Evolutionary conservation across 169 alveolate genomes (phyloP).

Genomic region (Amoebophrya sp.): DNA sequence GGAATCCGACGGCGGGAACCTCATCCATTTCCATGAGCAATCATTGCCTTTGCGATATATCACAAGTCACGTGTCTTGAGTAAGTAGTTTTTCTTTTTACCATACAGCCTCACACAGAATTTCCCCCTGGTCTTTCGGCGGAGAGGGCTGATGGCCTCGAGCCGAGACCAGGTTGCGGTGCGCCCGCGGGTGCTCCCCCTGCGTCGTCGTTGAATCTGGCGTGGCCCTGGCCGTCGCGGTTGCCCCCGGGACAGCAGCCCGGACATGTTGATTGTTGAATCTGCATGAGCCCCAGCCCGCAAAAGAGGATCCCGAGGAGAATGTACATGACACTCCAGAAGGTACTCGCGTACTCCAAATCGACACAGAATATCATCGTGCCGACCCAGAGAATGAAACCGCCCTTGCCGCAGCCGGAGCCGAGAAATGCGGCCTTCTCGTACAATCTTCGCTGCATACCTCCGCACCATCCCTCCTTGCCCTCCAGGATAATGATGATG

Average conservation of each 20-base stretch:
- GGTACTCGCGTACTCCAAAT: background rate
- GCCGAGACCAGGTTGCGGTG: no score
- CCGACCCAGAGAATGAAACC: background rate
- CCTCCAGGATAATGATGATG: background rate
- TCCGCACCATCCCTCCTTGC: background rate
- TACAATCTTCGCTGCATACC: background rate
- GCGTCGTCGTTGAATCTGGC: background rate
- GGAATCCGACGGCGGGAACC: no score
- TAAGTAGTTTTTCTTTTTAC: no score
- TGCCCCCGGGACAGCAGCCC: background rate
- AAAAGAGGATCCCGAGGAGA: background rate
- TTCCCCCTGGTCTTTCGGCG: no score
- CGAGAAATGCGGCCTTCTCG: background rate
- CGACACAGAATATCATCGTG: background rate
- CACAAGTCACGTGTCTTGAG: no score
- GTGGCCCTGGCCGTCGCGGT: no score
- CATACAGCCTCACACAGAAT: no score
- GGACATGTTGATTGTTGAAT: background rate
- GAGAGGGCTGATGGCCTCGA: no score
- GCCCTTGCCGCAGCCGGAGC: background rate
- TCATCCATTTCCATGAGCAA: no score
- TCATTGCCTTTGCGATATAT: no score
- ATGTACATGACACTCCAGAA: background rate
- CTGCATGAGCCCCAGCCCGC: background rate
- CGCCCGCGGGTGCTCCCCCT: background rate